Base-by-base conservation (phyloP, 805 yeast genomes). In the Zygosaccharomyces lentus region DNA sequence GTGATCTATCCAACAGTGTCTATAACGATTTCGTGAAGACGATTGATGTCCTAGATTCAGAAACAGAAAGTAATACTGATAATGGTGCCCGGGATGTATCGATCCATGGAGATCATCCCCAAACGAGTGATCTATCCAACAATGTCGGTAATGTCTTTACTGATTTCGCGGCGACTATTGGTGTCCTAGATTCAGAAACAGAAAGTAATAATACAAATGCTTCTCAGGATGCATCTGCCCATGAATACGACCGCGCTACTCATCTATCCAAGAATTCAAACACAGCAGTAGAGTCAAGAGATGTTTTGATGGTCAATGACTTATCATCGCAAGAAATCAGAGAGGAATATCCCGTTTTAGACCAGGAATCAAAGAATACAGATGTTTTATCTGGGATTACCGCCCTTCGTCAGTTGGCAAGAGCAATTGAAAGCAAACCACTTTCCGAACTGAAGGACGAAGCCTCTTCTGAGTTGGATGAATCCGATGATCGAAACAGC, bases 61-160 rank as follows among this genome's bases (percentile, higher is more conserved):
- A 9, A 25, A 13, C 16, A 25, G 32, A 37, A 3, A 34, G 37
- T 13, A 6, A 6, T 25, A 4, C 4, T 25, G 29, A 19, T 4
- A 19, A 19, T 3, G 21, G 5, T 19, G 5, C 21, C 21, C 21
- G 5, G 5, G 5, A 19, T 19, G 21, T 5, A 19, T 19, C 21
- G 21, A 19, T 5, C 5, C 21, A 19, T 19, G 21, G 5, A 19
- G 21, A 19, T 19, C 21, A 19, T 19, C 21, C 3, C 21, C 21
- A 19, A 19, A 19, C 5, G 5, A 19, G 21, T 19, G 21, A 19
- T 19, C 21, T 19, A 19, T 19, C 21, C 21, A 53, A 45, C 32
- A 46, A 45, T 15, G 51, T 54, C 1, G 50, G 50, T 13, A 38
- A 41, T 37, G 47, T 44, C 7, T 56, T 58, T 13, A 41, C 51